Evolutionary conservation across 1,284 basidiomycete genomes (phyloP).

Genomic region (Cystobasidium slooffiae): DNA sequence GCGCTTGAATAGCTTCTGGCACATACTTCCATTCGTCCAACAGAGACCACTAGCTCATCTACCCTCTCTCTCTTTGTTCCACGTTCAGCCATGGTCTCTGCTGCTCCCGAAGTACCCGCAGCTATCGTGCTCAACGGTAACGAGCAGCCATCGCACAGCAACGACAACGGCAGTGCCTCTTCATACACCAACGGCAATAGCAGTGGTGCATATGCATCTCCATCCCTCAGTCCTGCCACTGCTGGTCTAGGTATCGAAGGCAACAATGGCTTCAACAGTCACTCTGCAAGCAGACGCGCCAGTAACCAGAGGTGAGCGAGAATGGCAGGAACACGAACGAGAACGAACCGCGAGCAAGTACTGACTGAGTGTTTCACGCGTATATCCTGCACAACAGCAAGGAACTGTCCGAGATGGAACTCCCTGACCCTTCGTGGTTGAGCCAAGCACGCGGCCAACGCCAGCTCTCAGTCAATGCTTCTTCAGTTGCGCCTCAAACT

Average conservation of each 20-base stretch:
- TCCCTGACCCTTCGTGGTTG: slow-evolving; percentile 51
- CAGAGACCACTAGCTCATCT: neutral
- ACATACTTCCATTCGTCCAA: neutral
- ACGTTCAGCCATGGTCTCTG: slow-evolving; percentile 11
- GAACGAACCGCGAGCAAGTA: no score
- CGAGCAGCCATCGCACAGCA: slow-evolving; percentile 12
- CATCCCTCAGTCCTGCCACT: neutral
- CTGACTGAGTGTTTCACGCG: neutral
- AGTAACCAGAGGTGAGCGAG: slow-evolving; percentile 39
- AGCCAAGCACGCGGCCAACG: slow-evolving; percentile 34
- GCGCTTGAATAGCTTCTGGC: neutral
- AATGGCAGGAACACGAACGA: no score
- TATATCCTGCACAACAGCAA: slow-evolving; percentile 38
- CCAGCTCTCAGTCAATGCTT: slow-evolving; percentile 24
- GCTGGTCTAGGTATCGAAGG: slow-evolving; percentile 32
- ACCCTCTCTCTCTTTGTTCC: neutral
- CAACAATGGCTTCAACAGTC: slow-evolving; percentile 6
- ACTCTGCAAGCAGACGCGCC: slow-evolving; percentile 30
- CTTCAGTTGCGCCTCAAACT: slow-evolving; percentile 18
- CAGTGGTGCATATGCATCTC: neutral
- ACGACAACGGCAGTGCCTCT: slow-evolving; percentile 6
- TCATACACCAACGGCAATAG: neutral
- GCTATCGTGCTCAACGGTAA: slow-evolving; percentile 22
- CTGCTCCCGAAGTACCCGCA: slow-evolving; percentile 10
- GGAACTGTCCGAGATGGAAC: slow-evolving; percentile 47